phyloP scores from a whole-genome alignment of 139 green algal genomes.

The Auxenochlorella pyrenoidosa region DNA sequence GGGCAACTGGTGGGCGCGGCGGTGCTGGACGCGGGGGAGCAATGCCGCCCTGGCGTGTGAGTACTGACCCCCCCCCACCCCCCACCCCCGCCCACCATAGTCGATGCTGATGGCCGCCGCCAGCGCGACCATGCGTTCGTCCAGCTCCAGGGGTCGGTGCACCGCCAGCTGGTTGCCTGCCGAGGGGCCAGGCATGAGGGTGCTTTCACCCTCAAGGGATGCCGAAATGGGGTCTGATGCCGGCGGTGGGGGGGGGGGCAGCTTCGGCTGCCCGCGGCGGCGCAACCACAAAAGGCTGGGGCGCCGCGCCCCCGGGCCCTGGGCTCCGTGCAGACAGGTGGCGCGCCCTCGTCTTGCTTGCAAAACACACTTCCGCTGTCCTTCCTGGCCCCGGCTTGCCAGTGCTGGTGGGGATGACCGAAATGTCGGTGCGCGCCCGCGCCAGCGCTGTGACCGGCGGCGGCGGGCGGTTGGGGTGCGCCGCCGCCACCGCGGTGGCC shows the following conservation, averaged over 20 bases:
- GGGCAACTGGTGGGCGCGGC: too few species aligned
- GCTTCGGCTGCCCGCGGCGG: too few species aligned
- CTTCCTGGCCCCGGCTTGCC: background rate
- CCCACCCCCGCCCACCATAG: slow-evolving; percentile 43
- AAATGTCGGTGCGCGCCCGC: slow-evolving; percentile 50
- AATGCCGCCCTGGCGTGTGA: too few species aligned
- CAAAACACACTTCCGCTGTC: background rate
- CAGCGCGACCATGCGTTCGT: slow-evolving; percentile 82
- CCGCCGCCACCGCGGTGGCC: slow-evolving; percentile 30
- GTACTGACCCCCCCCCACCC: too few species aligned
- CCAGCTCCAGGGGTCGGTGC: slow-evolving; percentile 48
- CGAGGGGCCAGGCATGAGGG: background rate
- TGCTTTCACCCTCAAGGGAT: too few species aligned
- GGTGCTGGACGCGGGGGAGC: too few species aligned
- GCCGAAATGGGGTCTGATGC: too few species aligned
- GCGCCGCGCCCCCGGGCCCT: too few species aligned
- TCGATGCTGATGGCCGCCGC: slow-evolving; percentile 79
- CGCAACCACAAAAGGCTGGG: too few species aligned
- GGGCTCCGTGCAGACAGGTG: too few species aligned
- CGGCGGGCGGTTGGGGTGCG: slow-evolving; percentile 55
- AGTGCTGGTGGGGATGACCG: slow-evolving; percentile 73
- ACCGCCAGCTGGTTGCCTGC: slow-evolving; percentile 80
- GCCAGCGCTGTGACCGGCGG: slow-evolving; percentile 67
- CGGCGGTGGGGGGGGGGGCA: too few species aligned
- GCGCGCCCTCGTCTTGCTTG: too few species aligned